Percentiles rank a stretch among this genome's conserved stretches.
These are phyloP conservation scores for Cadophora gregata DNA, from an alignment of 2,329 filamentous ascomycete species.

Conservation along the genomic window DNA sequence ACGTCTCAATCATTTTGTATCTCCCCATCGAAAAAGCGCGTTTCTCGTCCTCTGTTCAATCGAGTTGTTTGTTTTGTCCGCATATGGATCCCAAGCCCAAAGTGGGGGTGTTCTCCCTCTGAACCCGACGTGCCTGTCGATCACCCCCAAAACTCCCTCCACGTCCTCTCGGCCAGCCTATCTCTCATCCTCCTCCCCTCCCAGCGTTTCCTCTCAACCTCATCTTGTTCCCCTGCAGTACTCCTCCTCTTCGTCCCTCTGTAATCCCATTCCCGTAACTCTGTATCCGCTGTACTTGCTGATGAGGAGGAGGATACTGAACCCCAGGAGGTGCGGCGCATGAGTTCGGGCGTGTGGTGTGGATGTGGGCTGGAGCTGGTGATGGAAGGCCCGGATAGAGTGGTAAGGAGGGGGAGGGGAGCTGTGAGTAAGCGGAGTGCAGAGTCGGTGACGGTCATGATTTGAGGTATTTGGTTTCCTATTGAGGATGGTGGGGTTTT, in stretches of 20 bases:
- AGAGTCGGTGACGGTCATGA: conserved; percentile 21
- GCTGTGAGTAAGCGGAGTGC: conserved; percentile 35
- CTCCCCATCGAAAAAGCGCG: background rate
- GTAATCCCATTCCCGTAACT: conserved; percentile 30
- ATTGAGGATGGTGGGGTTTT: background rate
- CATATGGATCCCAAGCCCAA: background rate
- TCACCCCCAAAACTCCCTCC: conserved; percentile 34
- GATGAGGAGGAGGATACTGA: conserved; percentile 22
- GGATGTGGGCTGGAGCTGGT: background rate
- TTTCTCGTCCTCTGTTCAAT: background rate
- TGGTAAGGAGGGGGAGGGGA: conserved; percentile 21
- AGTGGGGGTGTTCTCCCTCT: too few relatives aligned
- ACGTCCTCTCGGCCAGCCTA: conserved; percentile 25
- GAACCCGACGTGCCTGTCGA: background rate
- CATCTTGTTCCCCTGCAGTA: conserved; percentile 22
- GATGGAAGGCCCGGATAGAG: conserved; percentile 3
- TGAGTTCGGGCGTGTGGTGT: conserved; percentile 4
- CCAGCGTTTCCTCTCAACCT: conserved; percentile 26
- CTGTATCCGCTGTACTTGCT: conserved; percentile 24
- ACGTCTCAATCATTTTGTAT: background rate
- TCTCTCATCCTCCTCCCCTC: conserved; percentile 23
- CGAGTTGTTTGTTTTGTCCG: background rate
- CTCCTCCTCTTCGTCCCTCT: background rate
- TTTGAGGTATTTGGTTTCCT: conserved; percentile 12
- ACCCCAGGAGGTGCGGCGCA: conserved; percentile 22